Evolutionary conservation across 345 rosid species (phyloP), one percentile per base, ranked within the genome.

Genomic region (Salix purpurea): DNA sequence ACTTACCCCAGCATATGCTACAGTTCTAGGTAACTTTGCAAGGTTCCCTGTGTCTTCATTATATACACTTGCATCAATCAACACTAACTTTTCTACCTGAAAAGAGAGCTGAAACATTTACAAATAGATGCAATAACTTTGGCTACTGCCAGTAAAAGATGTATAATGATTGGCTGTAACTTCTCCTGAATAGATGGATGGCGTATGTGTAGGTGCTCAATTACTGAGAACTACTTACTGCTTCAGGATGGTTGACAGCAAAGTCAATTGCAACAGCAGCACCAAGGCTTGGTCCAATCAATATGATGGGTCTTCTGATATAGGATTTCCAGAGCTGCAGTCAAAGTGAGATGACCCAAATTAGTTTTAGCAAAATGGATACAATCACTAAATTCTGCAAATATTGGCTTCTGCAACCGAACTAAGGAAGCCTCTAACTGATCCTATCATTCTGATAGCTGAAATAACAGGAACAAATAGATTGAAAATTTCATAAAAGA

Each of bases 251-350:
- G 74, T 86, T 86, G 65, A 88, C 82, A 0, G 94, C 90, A 85
- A 95, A 93, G 75, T 95, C 99, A 56, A 90, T 82, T 61, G 94
- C 99, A n/a, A 90, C 86, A 74, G 97, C 97, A 83, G 99, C 97
- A 75, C 99, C 97, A 66, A 95, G 97, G 87, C 97, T 93, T 18
- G 99, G 94, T 56, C 97, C 97, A 72, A 93, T 91, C 87, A 95
- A 83, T 68, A 86, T 90, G 85, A 93, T 85, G 7, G 97, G 97
- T 85, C 84, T 89, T 81, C 82, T 82, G 74, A 93, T 95, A 84
- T 95, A 81, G 65, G 91, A 81, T 82, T 86, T 91, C 99, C 97
- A 95, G 77, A 95, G 79, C 99, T 93, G 85, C 36, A 64, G 28
- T 70, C 30, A 76, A 81, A 28, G 78, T 48, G 39, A 61, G 50